Conservation (phyloP, 164 flowering plant genomes). For the Vitis vinifera region ASM3070453v1 NC_081823.1:5295501-5296000, state of each 20-base stretch:
- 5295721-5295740: not conserved
- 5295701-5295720: not conserved
- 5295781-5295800: too few relatives aligned
- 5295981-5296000: not conserved
- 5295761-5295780: too few relatives aligned
- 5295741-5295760: not conserved
- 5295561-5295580: too few relatives aligned
- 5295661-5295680: conserved; percentile 6
- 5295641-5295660: not conserved
- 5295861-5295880: too few relatives aligned
- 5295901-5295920: too few relatives aligned
- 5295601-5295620: too few relatives aligned
- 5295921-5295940: too few relatives aligned
- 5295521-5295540: not conserved
- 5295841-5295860: too few relatives aligned
- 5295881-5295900: too few relatives aligned
- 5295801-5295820: too few relatives aligned
- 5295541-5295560: not conserved
- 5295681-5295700: not conserved
- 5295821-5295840: too few relatives aligned
- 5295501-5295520: not conserved
- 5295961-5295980: not conserved
- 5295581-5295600: not conserved
- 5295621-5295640: not conserved
- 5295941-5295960: too few relatives aligned